These are phyloP conservation scores for Penicillium subrubescens DNA, from an alignment of 495 filamentous ascomycete genomes.

Conservation along the genomic window DNA sequence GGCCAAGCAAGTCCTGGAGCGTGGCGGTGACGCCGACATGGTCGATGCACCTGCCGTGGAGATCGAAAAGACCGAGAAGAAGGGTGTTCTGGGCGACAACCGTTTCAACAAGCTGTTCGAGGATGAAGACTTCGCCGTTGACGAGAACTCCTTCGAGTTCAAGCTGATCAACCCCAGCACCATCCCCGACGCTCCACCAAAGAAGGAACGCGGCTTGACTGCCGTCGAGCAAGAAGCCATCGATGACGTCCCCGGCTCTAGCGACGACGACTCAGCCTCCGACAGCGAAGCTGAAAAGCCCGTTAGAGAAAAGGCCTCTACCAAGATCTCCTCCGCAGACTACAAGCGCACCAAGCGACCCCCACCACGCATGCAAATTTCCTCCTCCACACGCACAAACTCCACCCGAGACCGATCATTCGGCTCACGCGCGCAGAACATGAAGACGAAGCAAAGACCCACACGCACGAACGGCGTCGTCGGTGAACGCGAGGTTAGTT, in stretches of 20 bases:
- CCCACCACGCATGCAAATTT: slow-evolving; percentile 59
- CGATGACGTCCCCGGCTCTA: slow-evolving; percentile 49
- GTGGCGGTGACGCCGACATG: slow-evolving; percentile 56
- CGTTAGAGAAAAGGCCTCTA: slow-evolving; percentile 39
- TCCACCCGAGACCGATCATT: slow-evolving; percentile 62
- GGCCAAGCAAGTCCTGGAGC: slow-evolving; percentile 57
- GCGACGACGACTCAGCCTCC: slow-evolving; percentile 49
- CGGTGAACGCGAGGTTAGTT: slow-evolving; percentile 86
- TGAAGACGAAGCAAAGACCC: slow-evolving; percentile 50
- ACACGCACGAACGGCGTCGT: slow-evolving; percentile 57
- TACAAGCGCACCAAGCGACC: slow-evolving; percentile 53
- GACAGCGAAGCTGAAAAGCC: slow-evolving; percentile 26
- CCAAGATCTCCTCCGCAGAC: slow-evolving; percentile 62
- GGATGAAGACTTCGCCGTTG: slow-evolving; percentile 88
- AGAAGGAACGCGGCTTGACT: slow-evolving; percentile 59
- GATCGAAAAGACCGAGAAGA: slow-evolving; percentile 32
- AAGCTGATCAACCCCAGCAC: slow-evolving; percentile 84
- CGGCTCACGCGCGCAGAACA: slow-evolving; percentile 63
- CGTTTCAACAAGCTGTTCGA: slow-evolving; percentile 91
- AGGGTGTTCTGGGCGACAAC: slow-evolving; percentile 71
- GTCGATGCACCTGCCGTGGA: slow-evolving; percentile 37
- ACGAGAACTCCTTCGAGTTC: slow-evolving; percentile 89
- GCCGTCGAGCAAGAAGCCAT: slow-evolving; percentile 68
- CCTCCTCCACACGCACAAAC: slow-evolving; percentile 49
- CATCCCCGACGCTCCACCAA: slow-evolving; percentile 28